These are phyloP conservation scores for Ciborinia camelliae DNA, from an alignment of 2,329 filamentous ascomycete genomes.

Conservation along the genomic window DNA sequence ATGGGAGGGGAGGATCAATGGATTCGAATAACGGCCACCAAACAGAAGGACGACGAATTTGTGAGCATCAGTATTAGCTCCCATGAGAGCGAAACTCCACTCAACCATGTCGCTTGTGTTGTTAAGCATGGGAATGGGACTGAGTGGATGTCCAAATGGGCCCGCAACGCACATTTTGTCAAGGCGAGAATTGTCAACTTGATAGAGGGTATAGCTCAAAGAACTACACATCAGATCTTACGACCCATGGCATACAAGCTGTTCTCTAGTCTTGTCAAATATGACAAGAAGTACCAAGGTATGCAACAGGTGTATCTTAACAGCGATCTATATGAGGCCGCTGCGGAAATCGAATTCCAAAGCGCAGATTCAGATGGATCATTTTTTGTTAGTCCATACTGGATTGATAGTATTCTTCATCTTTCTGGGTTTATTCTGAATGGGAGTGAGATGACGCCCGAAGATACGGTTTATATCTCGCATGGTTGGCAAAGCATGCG, in stretches of 20 bases:
- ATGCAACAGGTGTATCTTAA: conserved; percentile 54
- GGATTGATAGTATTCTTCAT: conserved; percentile 55
- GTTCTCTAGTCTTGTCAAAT: conserved; percentile 52
- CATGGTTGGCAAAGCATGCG: conserved; percentile 55
- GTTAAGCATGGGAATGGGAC: neutral
- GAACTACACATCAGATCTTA: conserved; percentile 36
- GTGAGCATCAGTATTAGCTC: conserved; percentile 2
- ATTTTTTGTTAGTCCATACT: conserved; percentile 46
- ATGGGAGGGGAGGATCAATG: neutral
- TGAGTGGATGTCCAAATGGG: conserved; percentile 1
- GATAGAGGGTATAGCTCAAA: conserved; percentile 7
- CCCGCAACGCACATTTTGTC: neutral
- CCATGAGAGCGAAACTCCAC: neutral
- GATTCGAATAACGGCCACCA: neutral
- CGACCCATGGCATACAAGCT: conserved; percentile 71
- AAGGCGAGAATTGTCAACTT: neutral
- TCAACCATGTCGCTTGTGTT: neutral
- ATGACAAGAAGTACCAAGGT: conserved; percentile 50
- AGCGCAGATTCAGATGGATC: neutral
- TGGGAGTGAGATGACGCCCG: conserved; percentile 46
- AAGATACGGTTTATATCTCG: conserved; percentile 54
- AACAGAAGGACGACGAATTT: neutral
- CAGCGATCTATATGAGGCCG: conserved; percentile 46
- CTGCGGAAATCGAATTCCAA: conserved; percentile 48
- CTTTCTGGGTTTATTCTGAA: conserved; percentile 59